Conservation (phyloP, 257 asterid species). For the Scutellaria galericulata region DNA sequence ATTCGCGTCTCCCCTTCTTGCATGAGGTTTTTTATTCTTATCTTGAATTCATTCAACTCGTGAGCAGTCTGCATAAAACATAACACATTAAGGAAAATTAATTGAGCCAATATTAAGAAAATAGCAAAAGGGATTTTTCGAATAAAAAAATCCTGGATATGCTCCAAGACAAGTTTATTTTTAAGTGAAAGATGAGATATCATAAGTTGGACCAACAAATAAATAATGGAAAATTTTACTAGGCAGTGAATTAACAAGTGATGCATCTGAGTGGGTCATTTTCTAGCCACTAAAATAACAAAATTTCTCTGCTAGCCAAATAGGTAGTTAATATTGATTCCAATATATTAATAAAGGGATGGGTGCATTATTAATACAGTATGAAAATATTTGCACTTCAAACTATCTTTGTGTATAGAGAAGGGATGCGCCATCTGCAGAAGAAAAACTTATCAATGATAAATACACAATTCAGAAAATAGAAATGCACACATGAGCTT, state of each 20-base stretch:
- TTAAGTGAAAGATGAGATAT: not conserved
- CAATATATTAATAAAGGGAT: not conserved
- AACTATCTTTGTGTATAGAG: not conserved
- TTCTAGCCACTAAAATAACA: not conserved
- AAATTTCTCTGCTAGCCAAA: not conserved
- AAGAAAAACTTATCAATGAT: not conserved
- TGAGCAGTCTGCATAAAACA: too few species aligned
- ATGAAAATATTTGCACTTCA: not conserved
- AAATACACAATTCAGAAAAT: constrained; percentile 4
- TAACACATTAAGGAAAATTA: too few species aligned
- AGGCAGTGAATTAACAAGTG: not conserved
- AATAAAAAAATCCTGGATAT: constrained; percentile 34
- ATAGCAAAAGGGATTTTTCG: too few species aligned
- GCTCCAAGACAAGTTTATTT: not conserved
- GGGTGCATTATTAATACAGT: not conserved
- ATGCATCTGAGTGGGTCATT: not conserved
- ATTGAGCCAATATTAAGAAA: too few species aligned
- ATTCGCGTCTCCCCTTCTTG: too few species aligned
- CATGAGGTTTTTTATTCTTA: too few species aligned
- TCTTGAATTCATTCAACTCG: too few species aligned
- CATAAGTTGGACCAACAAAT: not conserved
- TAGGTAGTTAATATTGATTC: not conserved
- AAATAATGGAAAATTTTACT: not conserved
- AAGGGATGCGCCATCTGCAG: not conserved
- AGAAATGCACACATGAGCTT: not conserved